A percentile compares a stretch with the other conserved stretches of the same genome.
phyloP scores from a whole-genome alignment of 2,329 filamentous ascomycete species.

The Aspergillus sergii region DNA sequence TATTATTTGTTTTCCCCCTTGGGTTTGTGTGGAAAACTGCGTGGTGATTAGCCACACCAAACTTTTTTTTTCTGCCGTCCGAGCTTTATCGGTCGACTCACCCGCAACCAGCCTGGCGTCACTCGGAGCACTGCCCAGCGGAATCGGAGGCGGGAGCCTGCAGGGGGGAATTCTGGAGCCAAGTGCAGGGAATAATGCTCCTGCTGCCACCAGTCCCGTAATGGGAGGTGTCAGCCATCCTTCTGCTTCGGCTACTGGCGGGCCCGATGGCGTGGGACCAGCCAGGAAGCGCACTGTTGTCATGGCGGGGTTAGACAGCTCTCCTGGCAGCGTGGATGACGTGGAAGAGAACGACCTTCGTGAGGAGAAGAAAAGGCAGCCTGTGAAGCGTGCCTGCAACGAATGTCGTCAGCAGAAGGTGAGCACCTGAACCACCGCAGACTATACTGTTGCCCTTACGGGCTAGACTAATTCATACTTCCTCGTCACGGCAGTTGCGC shows the following conservation, averaged over 20 bases:
- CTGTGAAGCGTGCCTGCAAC: conserved; percentile 66
- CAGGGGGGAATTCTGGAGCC: conserved; percentile 29
- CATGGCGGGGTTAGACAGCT: conserved; percentile 49
- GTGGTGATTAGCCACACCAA: conserved; percentile 7
- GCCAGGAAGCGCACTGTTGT: conserved; percentile 48
- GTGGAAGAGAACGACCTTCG: conserved; percentile 46
- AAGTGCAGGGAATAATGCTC: conserved; percentile 37
- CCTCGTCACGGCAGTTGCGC: conserved; percentile 53
- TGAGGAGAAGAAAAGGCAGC: conserved; percentile 48
- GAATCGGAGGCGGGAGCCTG: conserved; percentile 39
- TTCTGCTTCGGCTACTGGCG: conserved; percentile 29
- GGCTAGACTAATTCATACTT: background rate
- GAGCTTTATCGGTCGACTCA: conserved; percentile 16
- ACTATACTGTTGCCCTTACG: background rate
- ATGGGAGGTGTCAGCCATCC: conserved; percentile 39
- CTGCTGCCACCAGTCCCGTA: conserved; percentile 39
- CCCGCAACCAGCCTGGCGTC: conserved; percentile 41
- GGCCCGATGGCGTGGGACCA: conserved; percentile 32
- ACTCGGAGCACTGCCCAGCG: conserved; percentile 33
- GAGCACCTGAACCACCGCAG: conserved; percentile 18
- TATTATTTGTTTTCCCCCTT: background rate
- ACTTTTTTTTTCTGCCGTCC: conserved; percentile 13
- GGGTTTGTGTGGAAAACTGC: background rate
- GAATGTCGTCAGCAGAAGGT: conserved; percentile 73
- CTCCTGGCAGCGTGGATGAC: conserved; percentile 50